Evolutionary conservation across 2,329 filamentous ascomycete species (phyloP).

Genomic region (Coleophoma cylindrospora): DNA sequence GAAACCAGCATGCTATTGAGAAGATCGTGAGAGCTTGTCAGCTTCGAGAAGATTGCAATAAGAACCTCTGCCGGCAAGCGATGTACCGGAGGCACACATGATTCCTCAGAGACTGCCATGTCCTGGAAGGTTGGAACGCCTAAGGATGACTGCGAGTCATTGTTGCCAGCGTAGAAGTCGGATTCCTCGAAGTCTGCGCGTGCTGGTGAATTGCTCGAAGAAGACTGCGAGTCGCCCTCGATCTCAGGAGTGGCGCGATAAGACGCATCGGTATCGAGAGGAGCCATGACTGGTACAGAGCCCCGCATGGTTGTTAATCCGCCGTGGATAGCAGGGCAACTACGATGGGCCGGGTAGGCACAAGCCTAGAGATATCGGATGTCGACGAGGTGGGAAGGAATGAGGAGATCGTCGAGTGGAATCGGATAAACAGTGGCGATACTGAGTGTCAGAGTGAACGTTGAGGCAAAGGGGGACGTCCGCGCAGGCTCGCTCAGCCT

Average conservation of each 20-base stretch:
- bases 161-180: slow-evolving; percentile 83
- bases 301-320: slow-evolving; percentile 17
- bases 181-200: slow-evolving; percentile 82
- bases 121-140: slow-evolving; percentile 75
- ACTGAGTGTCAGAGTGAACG: no score
- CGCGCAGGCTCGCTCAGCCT: no score
- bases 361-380: no score
- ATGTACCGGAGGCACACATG: slow-evolving; percentile 73
- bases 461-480: no score
- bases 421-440: no score
- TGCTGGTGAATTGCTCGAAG: slow-evolving; percentile 69
- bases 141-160: slow-evolving; percentile 90
- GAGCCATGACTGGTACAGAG: slow-evolving; percentile 16
- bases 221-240: slow-evolving; percentile 28
- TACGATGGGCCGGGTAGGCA: not conserved
- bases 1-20: slow-evolving; percentile 91
- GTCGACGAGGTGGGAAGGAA: no score
- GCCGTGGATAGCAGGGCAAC: no score
- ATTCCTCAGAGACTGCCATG: slow-evolving; percentile 63
- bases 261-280: slow-evolving; percentile 12
- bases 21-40: slow-evolving; percentile 71
- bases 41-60: slow-evolving; percentile 84
- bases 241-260: slow-evolving; percentile 22
- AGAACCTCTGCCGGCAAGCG: slow-evolving; percentile 90
- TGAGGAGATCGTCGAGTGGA: no score